These are phyloP conservation scores for Tuctoria greenei DNA, from an alignment of 176 grass and related monocot species.

Conservation along the genomic window DNA sequence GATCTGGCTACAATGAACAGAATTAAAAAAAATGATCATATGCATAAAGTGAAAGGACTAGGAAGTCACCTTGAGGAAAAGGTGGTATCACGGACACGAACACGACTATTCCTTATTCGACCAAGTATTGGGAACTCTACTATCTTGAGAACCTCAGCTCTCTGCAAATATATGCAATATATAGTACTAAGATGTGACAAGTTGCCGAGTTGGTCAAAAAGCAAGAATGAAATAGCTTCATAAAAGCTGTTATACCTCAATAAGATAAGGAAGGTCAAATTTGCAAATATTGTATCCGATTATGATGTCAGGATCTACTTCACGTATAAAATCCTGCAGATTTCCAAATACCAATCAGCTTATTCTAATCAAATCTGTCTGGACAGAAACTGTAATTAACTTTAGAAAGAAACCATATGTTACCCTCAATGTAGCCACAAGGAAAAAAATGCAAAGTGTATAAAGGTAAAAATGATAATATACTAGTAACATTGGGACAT, in stretches of 20 bases:
- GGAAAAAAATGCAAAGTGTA: constrained; percentile 18
- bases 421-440: not conserved
- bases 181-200: not conserved
- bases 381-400: constrained; percentile 10
- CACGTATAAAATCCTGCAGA: constrained; percentile 87
- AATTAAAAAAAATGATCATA: constrained; percentile 13
- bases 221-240: constrained; percentile 12
- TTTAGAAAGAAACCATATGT: not conserved
- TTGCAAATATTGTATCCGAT: constrained; percentile 99
- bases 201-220: not conserved
- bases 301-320: constrained; percentile 93
- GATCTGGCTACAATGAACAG: constrained; percentile 1
- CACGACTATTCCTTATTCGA: constrained; percentile 87
- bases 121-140: constrained; percentile 89
- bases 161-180: constrained; percentile 53
- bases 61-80: constrained; percentile 81
- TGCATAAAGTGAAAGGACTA: constrained; percentile 15
- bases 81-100: constrained; percentile 82
- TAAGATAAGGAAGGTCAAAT: constrained; percentile 98
- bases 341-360: constrained; percentile 21
- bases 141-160: constrained; percentile 97
- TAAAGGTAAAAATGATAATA: not conserved
- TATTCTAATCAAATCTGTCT: constrained; percentile 3
- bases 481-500: not conserved
- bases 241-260: constrained; percentile 53